Evolutionary conservation across 495 filamentous ascomycete species (phyloP), one percentile per base, ranked within the genome.

Genomic region (Penicillium maclennaniae): DNA sequence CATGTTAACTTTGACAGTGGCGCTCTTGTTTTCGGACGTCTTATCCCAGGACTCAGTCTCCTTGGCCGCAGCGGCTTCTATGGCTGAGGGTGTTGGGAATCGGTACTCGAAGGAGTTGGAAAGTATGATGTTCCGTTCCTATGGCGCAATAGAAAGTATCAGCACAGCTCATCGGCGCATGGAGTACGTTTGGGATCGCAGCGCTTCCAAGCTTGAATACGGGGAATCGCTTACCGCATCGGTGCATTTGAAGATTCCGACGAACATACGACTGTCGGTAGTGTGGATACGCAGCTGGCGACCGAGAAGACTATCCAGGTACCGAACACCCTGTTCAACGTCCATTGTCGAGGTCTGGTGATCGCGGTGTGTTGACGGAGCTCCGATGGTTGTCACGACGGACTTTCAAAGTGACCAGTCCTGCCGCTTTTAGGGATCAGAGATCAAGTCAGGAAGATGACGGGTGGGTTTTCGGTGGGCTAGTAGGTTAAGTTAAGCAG

Each of bases 241-340:
- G 19, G 91, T 96, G 70, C 95, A 97, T 69, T 92, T 97, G 72
- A 98, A 88, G 51, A 81, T 75, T 31, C 93, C 93, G 36, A 89
- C 77, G 69, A 97, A 98, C 74, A 96, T 87, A 39, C 93, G 88
- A 23, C 75, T 79, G 67, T 97, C 93, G 5, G 85, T 88, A 23
- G 87, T 88, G 59, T 89, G 83, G 46, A 97, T 75, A 54, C 92
- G 87, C 37, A 98, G 71, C 9, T 66, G 70, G 25, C 73, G 76
- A 25, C 75, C 77, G 40, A 81, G 65, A n/a, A 81, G 59, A 7
- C 68, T 66, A 17, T 75, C 67, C 47, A 81, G 54, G 51, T 75
- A 81, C 40, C 71, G 66, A 17, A 69, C 62, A 46, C 73, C 71
- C 34, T 71, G 56, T 27, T 65, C 62, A 27, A 69, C 66, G 26